Evolutionary conservation across 176 grass and related monocot species (phyloP), one percentile per base, ranked within the genome.

Genomic region (Oryza punctata): DNA sequence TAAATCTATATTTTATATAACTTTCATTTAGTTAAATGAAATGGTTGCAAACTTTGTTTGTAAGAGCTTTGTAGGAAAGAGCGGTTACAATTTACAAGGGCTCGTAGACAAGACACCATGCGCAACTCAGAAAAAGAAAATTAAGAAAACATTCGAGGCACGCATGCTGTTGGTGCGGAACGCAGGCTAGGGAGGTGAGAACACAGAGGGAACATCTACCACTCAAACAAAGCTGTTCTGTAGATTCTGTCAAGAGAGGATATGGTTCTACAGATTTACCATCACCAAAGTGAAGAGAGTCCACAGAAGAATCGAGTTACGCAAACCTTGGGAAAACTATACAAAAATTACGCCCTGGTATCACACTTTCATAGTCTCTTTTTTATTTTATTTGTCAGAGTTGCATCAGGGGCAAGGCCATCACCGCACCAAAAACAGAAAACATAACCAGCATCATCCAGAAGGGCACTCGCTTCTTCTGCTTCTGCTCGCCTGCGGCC

Each of bases 371-470:
- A 75, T 65, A 44, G 38, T 23, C 59, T 35, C 1, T 41, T 25
- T 25, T 66, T 59, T 61, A 61, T 84, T 82, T 61, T 57, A 57
- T 57, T 72, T 73, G 78, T 99, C 81, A 96, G 72, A 96, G 91
- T 93, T 99, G 97, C 81, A 99, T 89, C 64, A 99, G 88, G 84
- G 97, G 91, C 93, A 99, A 92, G 47, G 93, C 93, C 93, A 99
- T 99, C 19, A 99, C 91, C 1, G 89, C 81, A 60, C 93, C 88
- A 33, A 96, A 96, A 66, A 94, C 83, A 44, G 97, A 99, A 44
- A 96, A 77, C 9, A 99, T 84, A 78, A 99, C 32, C 38, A 99
- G 85, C 78, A 96, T 77, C 70, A 99, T 76, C 91, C 97, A 99
- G 65, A 99, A 88, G 49, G 97, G 97, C 33, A 99, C 76, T 41